Conservation (phyloP, 2,329 filamentous ascomycete species). For the Ascochyta rabiei region DNA sequence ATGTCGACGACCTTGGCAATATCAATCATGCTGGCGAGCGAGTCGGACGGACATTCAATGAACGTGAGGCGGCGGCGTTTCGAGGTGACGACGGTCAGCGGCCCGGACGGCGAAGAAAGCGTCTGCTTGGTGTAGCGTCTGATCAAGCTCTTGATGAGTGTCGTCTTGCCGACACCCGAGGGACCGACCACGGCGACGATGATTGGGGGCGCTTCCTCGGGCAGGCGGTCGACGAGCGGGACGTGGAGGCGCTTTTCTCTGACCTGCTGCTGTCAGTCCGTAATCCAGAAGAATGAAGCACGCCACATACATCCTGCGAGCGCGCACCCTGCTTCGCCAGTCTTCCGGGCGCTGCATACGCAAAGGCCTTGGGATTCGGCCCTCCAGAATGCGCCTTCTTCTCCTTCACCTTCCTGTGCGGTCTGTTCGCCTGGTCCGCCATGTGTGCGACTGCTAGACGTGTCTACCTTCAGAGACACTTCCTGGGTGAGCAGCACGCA, state of each 20-base stretch:
- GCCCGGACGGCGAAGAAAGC: conserved; percentile 84
- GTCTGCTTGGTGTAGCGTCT: conserved; percentile 96
- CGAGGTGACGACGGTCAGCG: conserved; percentile 93
- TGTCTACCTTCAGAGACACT: conserved; percentile 2
- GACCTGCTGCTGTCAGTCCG: conserved; percentile 61
- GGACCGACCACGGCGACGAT: conserved; percentile 94
- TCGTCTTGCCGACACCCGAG: conserved; percentile 93
- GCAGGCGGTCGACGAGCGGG: conserved; percentile 91
- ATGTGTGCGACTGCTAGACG: conserved; percentile 19
- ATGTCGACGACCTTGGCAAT: conserved; percentile 97
- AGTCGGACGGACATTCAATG: conserved; percentile 92
- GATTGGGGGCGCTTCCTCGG: conserved; percentile 91
- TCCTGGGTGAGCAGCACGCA: neutral
- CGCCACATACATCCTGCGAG: conserved; percentile 67
- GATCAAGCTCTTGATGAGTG: conserved; percentile 91
- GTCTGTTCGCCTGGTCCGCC: conserved; percentile 81
- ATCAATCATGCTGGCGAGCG: conserved; percentile 95
- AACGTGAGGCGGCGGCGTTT: conserved; percentile 96
- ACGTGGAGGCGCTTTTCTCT: conserved; percentile 97
- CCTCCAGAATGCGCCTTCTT: conserved; percentile 79
- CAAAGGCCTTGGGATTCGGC: conserved; percentile 88
- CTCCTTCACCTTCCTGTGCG: conserved; percentile 86
- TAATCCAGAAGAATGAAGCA: neutral
- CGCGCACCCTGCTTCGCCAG: conserved; percentile 76
- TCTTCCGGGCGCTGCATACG: conserved; percentile 80